Conservation (phyloP, 495 filamentous ascomycete species). For the Daldinia childiae region DNA sequence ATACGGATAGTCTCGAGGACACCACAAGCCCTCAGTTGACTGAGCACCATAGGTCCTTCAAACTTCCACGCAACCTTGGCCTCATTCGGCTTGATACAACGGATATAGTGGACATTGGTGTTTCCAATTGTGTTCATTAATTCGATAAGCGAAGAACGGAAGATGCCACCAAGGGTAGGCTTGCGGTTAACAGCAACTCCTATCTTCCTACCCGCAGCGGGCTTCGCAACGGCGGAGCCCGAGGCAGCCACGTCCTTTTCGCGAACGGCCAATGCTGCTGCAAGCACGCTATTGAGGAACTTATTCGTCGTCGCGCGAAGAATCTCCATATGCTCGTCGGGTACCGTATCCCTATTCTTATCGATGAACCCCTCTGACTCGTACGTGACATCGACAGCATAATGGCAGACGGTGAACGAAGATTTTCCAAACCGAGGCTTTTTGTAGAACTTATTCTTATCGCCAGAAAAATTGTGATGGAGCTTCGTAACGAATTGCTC, state of each 20-base stretch:
- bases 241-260: slow-evolving; percentile 84
- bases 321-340: slow-evolving; percentile 96
- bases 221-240: slow-evolving; percentile 73
- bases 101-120: slow-evolving; percentile 98
- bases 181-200: slow-evolving; percentile 94
- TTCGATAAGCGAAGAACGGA: slow-evolving; percentile 98
- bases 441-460: slow-evolving; percentile 98
- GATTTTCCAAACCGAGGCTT: slow-evolving; percentile 98
- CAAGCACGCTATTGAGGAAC: slow-evolving; percentile 86
- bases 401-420: slow-evolving; percentile 98
- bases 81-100: slow-evolving; percentile 99
- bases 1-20: slow-evolving; percentile 98
- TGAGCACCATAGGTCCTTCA: slow-evolving; percentile 98
- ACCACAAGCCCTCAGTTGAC: slow-evolving; percentile 97
- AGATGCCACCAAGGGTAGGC: slow-evolving; percentile 96
- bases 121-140: slow-evolving; percentile 97
- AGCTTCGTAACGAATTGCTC: slow-evolving; percentile 98
- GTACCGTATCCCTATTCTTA: slow-evolving; percentile 98
- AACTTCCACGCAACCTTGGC: slow-evolving; percentile 98
- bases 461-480: slow-evolving; percentile 88
- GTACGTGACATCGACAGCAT: slow-evolving; percentile 98
- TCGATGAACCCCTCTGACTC: slow-evolving; percentile 99
- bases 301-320: slow-evolving; percentile 83
- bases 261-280: slow-evolving; percentile 82
- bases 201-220: slow-evolving; percentile 79